Percentiles rank a stretch among this genome's conserved stretches.
Evolutionary conservation across 2,329 filamentous ascomycete genomes (phyloP).

Genomic region (Penicillium sp.): DNA sequence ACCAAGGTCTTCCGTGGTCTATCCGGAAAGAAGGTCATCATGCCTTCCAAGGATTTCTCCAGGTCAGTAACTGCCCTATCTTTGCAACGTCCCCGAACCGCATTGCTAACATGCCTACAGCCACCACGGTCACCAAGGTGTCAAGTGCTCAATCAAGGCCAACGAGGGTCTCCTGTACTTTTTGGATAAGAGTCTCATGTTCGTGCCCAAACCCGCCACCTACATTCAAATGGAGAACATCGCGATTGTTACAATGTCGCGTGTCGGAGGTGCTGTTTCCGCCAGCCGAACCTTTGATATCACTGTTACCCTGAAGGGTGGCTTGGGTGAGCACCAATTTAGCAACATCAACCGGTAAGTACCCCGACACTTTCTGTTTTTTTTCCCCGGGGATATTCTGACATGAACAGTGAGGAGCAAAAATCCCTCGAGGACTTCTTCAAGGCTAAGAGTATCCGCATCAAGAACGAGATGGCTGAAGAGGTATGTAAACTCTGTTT

Average conservation of each 20-base stretch:
- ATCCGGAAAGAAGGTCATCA: slow-evolving; percentile 91
- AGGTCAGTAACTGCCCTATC: slow-evolving; percentile 47
- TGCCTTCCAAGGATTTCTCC: slow-evolving; percentile 89
- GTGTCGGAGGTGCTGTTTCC: slow-evolving; percentile 89
- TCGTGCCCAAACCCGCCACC: slow-evolving; percentile 95
- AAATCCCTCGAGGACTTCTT: slow-evolving; percentile 97
- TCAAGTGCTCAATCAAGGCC: slow-evolving; percentile 99
- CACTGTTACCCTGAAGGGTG: slow-evolving; percentile 83
- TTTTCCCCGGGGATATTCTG: slow-evolving; percentile 15
- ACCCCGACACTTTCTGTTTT: not conserved
- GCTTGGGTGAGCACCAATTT: slow-evolving; percentile 88
- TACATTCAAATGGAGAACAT: slow-evolving; percentile 96
- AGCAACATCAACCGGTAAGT: slow-evolving; percentile 90
- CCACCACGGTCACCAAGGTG: slow-evolving; percentile 88
- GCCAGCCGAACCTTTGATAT: slow-evolving; percentile 97
- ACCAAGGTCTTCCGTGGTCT: slow-evolving; percentile 93
- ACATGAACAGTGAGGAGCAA: slow-evolving; percentile 70
- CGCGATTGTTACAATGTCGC: slow-evolving; percentile 87
- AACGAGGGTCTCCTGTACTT: slow-evolving; percentile 97
- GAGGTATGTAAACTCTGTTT: slow-evolving; percentile 61
- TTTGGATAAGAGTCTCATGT: slow-evolving; percentile 97
- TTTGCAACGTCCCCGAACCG: slow-evolving; percentile 1
- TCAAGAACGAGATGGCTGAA: slow-evolving; percentile 98
- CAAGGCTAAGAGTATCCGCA: slow-evolving; percentile 88
- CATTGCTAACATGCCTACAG: slow-evolving; percentile 33